These are phyloP conservation scores for Epichloe sibirici DNA, from an alignment of 2,329 filamentous ascomycete genomes.

Conservation along the genomic window DNA sequence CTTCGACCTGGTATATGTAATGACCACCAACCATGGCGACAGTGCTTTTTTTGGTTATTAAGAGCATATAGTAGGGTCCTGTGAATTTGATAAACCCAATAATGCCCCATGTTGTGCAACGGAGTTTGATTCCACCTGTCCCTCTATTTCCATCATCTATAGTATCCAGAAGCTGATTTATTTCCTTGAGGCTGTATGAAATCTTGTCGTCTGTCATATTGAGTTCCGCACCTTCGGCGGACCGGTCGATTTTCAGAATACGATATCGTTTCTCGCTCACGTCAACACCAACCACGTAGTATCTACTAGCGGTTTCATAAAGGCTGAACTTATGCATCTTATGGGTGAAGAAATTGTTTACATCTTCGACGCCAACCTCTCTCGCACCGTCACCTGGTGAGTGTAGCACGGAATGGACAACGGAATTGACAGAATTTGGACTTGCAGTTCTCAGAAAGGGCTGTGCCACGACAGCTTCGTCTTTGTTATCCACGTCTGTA, in stretches of 20 bases:
- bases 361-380: conserved; percentile 19
- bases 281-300: conserved; percentile 90
- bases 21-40: conserved; percentile 94
- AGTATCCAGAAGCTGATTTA: conserved; percentile 83
- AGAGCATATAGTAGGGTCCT: conserved; percentile 89
- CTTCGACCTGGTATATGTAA: conserved; percentile 90
- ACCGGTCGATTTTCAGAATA: conserved; percentile 90
- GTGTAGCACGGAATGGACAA: conserved; percentile 14
- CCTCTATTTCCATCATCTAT: conserved; percentile 92
- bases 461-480: not conserved
- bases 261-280: conserved; percentile 79
- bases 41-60: conserved; percentile 91
- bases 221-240: conserved; percentile 62
- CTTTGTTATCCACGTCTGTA: not conserved
- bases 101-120: conserved; percentile 85
- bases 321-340: conserved; percentile 96
- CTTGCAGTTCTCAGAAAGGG: conserved; percentile 27
- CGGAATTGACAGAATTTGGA: conserved; percentile 29
- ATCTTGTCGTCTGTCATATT: conserved; percentile 89
- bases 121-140: conserved; percentile 79
- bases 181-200: conserved; percentile 82
- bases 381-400: conserved; percentile 3
- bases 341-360: conserved; percentile 30
- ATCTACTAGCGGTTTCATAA: conserved; percentile 87
- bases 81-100: conserved; percentile 95